Base-by-base conservation (phyloP, 176 grass and related monocot genomes). In the Chloris gayana region DNA sequence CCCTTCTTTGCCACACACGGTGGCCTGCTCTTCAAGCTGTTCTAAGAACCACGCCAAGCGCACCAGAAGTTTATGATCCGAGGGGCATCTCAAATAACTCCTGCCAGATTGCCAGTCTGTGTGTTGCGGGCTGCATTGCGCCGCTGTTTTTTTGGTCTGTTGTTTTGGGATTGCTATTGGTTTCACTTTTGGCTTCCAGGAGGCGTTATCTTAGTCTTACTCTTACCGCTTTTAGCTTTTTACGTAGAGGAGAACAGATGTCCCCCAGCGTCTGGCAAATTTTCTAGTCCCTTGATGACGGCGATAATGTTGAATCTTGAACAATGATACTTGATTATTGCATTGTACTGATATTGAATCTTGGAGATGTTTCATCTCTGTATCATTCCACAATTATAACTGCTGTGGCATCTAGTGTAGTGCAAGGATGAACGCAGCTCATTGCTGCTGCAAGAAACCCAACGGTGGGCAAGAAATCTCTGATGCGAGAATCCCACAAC, bases 1-100 rank as follows among this genome's bases (percentile, higher is more conserved):
- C 93, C 93, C 24, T 95, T 95, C 84, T 95, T 95, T 10, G 93
- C 93, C 56, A 83, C 93, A 8, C 90, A 95, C 5, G 93, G 93
- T 49, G 93, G 93, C 9, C 32, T 95, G 77, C 77, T 95, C 44
- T 95, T 95, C 87, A 95, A 88, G 89, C 81, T 72, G 27, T 31
- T 95, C 80, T 95, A 72, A 90, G 61, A 58, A 50, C 71, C 35
- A 39, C 10, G 78, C 47, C 69, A n/a, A 56, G 33, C 19, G 6
- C 26, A 54, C 79, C 34, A 79, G 38, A 56, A 61, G 57, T 61
- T 50, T 74, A 64, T 69, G 32, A 87, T 80, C 72, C 21, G 11
- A 45, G 81, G 82, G 82, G 42, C 79, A 49, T 81, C 74, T 45
- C 13, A 53, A 94, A 91, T 91, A 94, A 89, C 59, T 81, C 66